phyloP scores from a whole-genome alignment of 78 protist genomes.

The Dictyostelium brefeldianum region DNA sequence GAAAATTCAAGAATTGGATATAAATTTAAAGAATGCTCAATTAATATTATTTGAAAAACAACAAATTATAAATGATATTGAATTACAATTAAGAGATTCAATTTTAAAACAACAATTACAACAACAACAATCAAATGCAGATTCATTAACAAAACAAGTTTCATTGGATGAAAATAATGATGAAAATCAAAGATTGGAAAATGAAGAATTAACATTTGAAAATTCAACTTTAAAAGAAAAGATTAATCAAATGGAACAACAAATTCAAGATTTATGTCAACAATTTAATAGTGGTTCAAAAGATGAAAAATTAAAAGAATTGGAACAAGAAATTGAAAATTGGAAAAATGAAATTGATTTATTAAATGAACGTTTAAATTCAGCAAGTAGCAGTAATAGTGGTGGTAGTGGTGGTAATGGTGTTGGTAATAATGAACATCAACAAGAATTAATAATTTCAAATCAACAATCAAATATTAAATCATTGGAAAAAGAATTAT shows the following conservation, averaged over 20 bases:
- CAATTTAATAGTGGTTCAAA: neutral
- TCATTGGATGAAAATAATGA: neutral
- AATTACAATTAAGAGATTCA: neutral
- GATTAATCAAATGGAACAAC: neutral
- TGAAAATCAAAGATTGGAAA: neutral
- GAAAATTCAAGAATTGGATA: neutral
- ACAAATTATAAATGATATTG: constrained; percentile 14
- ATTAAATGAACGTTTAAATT: neutral
- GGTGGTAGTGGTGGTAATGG: neutral
- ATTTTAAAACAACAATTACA: neutral
- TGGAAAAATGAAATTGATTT: constrained; percentile 13
- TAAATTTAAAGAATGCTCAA: neutral
- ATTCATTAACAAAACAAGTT: neutral
- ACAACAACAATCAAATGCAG: constrained; percentile 7
- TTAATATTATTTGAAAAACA: constrained; percentile 12
- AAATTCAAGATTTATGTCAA: neutral
- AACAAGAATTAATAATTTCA: neutral
- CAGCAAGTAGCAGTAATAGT: neutral
- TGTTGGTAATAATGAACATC: neutral
- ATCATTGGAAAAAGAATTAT: neutral
- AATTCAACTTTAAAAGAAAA: neutral
- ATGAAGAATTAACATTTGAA: neutral
- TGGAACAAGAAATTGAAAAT: constrained; percentile 4
- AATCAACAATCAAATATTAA: constrained; percentile 5
- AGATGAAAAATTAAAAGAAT: neutral